These are phyloP conservation scores for Penicillium crystallinum DNA, from an alignment of 495 filamentous ascomycete species.

Conservation along the genomic window DNA sequence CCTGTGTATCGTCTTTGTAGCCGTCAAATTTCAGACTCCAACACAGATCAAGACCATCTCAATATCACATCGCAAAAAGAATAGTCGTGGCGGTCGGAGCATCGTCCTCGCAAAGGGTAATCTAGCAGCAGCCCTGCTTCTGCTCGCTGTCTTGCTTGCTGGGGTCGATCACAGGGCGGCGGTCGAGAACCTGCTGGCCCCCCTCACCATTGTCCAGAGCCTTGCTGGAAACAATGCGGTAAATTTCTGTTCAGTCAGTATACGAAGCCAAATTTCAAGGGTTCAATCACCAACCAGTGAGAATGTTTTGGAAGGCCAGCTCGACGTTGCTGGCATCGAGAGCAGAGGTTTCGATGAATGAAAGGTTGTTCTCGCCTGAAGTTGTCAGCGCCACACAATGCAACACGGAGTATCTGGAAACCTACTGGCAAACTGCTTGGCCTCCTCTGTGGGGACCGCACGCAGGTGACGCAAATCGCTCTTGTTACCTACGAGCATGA, in stretches of 20 bases:
- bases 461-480: constrained; percentile 98
- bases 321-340: constrained; percentile 99
- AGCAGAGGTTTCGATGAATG: constrained; percentile 94
- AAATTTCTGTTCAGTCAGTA: constrained; percentile 69
- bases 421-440: constrained; percentile 96
- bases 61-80: constrained; percentile 41
- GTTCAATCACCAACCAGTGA: constrained; percentile 69
- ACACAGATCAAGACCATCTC: constrained; percentile 39
- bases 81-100: constrained; percentile 38
- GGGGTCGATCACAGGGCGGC: constrained; percentile 71
- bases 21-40: constrained; percentile 38
- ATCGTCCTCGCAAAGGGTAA: constrained; percentile 17
- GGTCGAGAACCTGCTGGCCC: constrained; percentile 64
- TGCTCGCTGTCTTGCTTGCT: constrained; percentile 70
- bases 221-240: constrained; percentile 98
- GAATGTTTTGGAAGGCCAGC: constrained; percentile 98
- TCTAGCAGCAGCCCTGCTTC: constrained; percentile 87
- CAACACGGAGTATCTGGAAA: background rate
- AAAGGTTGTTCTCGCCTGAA: constrained; percentile 30
- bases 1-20: constrained; percentile 37
- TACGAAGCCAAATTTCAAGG: background rate
- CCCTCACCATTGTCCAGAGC: constrained; percentile 81
- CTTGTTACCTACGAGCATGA: constrained; percentile 99
- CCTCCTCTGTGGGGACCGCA: constrained; percentile 96
- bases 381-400: constrained; percentile 4